Conservation (phyloP, 495 filamentous ascomycete species). For the Daldinia bambusicola region DNA sequence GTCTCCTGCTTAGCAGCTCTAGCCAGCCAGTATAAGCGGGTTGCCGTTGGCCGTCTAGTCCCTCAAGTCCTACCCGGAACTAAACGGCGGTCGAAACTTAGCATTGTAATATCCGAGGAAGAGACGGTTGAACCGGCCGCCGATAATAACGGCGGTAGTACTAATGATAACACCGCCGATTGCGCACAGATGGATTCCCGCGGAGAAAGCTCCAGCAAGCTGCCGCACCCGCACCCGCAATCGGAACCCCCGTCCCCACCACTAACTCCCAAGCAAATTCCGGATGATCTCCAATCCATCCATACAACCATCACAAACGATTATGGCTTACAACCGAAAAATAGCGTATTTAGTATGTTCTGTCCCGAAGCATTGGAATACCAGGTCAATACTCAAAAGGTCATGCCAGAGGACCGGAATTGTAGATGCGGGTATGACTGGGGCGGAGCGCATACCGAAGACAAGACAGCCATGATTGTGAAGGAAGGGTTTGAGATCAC, state of each 20-base stretch:
- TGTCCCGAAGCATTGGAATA: constrained; percentile 52
- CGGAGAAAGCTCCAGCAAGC: constrained; percentile 30
- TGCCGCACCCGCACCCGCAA: constrained; percentile 36
- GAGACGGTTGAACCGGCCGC: constrained; percentile 5
- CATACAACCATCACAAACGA: constrained; percentile 18
- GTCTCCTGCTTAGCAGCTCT: constrained; percentile 47
- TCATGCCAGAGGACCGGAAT: constrained; percentile 38
- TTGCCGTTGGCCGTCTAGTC: constrained; percentile 50
- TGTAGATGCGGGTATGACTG: constrained; percentile 53
- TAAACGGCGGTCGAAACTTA: constrained; percentile 31
- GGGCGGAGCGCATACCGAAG: constrained; percentile 31
- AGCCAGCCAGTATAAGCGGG: constrained; percentile 51
- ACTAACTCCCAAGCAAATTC: constrained; percentile 47
- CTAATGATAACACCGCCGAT: constrained; percentile 26
- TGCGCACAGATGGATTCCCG: constrained; percentile 27
- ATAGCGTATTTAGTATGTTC: constrained; percentile 55
- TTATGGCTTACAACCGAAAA: constrained; percentile 42
- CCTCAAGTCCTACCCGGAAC: constrained; percentile 47
- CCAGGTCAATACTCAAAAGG: constrained; percentile 48
- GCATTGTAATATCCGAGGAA: constrained; percentile 12
- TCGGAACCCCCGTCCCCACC: constrained; percentile 54
- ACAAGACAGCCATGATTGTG: constrained; percentile 22
- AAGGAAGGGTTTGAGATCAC: constrained; percentile 53
- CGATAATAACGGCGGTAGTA: constrained; percentile 9
- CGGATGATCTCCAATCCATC: constrained; percentile 44